A percentile compares a stretch with the other conserved stretches of the same genome.
Conservation (phyloP, 805 yeast species). For the Clavispora asparagi region DNA sequence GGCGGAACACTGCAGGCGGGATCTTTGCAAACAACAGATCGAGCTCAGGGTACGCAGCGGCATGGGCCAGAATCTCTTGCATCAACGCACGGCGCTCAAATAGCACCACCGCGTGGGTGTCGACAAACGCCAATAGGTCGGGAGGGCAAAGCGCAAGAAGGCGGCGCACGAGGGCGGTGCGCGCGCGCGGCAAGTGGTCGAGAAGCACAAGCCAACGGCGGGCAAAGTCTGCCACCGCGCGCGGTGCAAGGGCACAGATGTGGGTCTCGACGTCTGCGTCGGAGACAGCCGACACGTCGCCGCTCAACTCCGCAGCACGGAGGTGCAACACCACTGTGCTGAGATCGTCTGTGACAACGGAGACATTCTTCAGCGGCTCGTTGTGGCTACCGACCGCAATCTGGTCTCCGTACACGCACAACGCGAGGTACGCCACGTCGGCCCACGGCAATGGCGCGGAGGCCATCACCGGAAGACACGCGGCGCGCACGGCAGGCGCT, state of each 20-base stretch:
- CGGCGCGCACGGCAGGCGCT: conserved; percentile 5
- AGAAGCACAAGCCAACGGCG: conserved; percentile 53
- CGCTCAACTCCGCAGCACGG: not conserved
- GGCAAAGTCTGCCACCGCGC: conserved; percentile 4
- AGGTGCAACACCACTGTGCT: not conserved
- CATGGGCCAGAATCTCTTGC: not conserved
- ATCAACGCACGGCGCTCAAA: not conserved
- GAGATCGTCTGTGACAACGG: too few species aligned
- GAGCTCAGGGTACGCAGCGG: not conserved
- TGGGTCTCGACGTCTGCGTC: not conserved
- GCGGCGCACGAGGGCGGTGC: not conserved
- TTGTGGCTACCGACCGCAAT: not conserved
- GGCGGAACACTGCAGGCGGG: not conserved
- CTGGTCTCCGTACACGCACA: conserved; percentile 35
- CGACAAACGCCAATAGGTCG: not conserved
- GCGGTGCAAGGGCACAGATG: not conserved
- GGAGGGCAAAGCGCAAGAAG: not conserved
- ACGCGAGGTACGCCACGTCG: conserved; percentile 42
- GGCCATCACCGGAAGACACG: not conserved
- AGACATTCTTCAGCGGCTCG: too few species aligned
- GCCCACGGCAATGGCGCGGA: conserved; percentile 24
- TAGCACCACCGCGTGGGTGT: not conserved
- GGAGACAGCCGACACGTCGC: not conserved
- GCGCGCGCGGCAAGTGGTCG: conserved; percentile 17
- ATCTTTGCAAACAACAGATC: not conserved